These are phyloP conservation scores for Cladosporium cucumerinum DNA, from an alignment of 2,329 filamentous ascomycete species.

Conservation along the genomic window DNA sequence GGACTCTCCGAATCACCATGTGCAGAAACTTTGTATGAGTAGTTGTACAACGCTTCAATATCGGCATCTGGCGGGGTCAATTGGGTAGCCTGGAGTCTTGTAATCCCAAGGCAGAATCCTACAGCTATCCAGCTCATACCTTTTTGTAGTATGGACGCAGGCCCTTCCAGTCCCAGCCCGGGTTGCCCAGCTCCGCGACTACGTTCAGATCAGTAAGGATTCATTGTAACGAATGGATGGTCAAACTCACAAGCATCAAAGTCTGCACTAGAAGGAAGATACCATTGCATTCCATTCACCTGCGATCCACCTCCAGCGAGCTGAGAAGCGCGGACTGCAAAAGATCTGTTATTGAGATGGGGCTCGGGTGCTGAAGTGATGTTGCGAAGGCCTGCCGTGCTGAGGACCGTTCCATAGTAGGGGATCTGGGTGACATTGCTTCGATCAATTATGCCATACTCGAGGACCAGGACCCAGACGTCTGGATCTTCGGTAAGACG, in stretches of 20 bases:
- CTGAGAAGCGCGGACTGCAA: conserved; percentile 23
- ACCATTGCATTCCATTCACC: conserved; percentile 30
- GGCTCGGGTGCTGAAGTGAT: conserved; percentile 33
- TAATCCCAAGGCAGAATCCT: conserved; percentile 23
- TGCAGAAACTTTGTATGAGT: background rate
- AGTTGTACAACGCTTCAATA: conserved; percentile 41
- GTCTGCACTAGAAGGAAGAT: conserved; percentile 31
- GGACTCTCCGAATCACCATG: background rate
- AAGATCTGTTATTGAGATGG: background rate
- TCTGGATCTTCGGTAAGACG: conserved; percentile 30
- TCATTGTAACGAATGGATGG: too few relatives aligned
- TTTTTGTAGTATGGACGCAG: background rate
- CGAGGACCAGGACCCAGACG: conserved; percentile 32
- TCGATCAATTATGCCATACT: conserved; percentile 29
- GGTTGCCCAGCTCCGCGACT: conserved; percentile 29
- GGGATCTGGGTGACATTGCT: conserved; percentile 19
- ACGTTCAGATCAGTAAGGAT: background rate
- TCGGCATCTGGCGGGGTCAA: conserved; percentile 41
- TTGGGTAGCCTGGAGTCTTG: conserved; percentile 32
- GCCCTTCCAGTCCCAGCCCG: conserved; percentile 29
- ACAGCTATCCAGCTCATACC: background rate
- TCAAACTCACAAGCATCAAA: conserved; percentile 34
- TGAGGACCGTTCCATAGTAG: background rate
- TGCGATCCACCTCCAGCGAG: conserved; percentile 29
- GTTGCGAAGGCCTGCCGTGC: conserved; percentile 31